Evolutionary conservation across 306 rosid genomes (phyloP), one percentile per base, ranked within the genome.

Genomic region (Dicorynia guianensis): DNA sequence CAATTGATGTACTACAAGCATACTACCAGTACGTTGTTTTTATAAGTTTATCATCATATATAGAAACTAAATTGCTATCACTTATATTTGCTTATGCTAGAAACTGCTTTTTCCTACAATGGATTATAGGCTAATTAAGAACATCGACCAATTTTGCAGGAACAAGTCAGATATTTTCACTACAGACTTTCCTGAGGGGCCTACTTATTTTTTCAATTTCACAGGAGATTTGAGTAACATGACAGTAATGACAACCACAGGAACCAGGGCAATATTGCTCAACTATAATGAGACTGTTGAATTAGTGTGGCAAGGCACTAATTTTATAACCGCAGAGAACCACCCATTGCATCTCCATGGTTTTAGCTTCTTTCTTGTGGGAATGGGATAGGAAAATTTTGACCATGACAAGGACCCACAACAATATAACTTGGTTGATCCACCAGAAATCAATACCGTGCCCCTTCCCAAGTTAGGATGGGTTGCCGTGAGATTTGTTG

Each of bases 381-480:
- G 30, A 25, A 25, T 25, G 30, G 30, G 30, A 1, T 25, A 2
- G 30, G 30, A 2, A 25, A 25, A 25, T 25, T 25, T 25, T 25
- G 30, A 25, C 30, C 1, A 25, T 25, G 2, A 25, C 30, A 25
- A 1, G 2, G 30, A 25, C 30, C 30, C 81, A 3, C 10, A 38
- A n/a, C 52, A 34, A 1, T 79, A 75, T 56, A 79, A 83, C 55
- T 73, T 76, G 19, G 69, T 79, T 30, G 76, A 83, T 15, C 87
- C 87, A 15, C 82, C 81, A 0, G 54, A 83, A 67, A 79, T 75
- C 18, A 79, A 40, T 25, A 83, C 84, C 0, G 75, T 83, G 44
- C 76, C 69, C 25, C 76, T 76, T 60, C 87, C 79, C 0, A 79
- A 76, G 64, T 78, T 78, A 60, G 86, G 86, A 19, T 83, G 86